Percentiles rank a stretch among this genome's conserved stretches.
These are phyloP conservation scores for Termitomyces sp. DNA, from an alignment of 768 basidiomycete genomes.

Conservation along the genomic window DNA sequence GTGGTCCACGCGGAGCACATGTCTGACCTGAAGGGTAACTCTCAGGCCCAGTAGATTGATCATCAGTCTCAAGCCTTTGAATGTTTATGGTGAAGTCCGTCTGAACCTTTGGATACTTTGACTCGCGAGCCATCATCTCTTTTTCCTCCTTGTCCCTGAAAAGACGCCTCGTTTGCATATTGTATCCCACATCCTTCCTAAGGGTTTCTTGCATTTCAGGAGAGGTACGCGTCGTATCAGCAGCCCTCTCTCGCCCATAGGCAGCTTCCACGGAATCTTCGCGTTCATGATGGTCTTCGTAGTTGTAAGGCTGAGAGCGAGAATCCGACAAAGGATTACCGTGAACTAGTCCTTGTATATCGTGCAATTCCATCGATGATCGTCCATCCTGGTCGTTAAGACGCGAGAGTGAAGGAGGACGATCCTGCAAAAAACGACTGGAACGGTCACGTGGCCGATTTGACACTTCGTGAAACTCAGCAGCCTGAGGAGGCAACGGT, in stretches of 20 bases:
- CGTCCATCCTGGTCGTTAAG: neutral
- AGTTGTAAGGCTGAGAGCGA: neutral
- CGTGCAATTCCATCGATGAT: neutral
- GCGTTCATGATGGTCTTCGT: neutral
- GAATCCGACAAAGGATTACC: neutral
- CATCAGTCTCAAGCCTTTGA: neutral
- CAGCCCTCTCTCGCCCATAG: neutral
- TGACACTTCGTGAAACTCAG: constrained; percentile 27
- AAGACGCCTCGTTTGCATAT: neutral
- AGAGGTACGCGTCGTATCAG: neutral
- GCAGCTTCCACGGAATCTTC: neutral
- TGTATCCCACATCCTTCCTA: neutral
- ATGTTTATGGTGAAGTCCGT: constrained; percentile 5
- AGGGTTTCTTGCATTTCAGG: neutral
- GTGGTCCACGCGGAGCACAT: constrained; percentile 7
- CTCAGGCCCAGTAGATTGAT: constrained; percentile 9
- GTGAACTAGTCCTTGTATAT: neutral
- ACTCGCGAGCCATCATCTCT: neutral
- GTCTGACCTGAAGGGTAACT: constrained; percentile 22
- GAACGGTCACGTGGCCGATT: constrained; percentile 6
- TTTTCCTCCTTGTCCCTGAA: neutral
- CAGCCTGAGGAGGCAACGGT: constrained; percentile 40
- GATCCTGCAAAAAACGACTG: constrained; percentile 1
- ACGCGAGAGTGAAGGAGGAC: neutral
- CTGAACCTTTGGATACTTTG: neutral